Evolutionary conservation across 2,329 filamentous ascomycete genomes (phyloP), one percentile per base, ranked within the genome.

Genomic region (Ophioceras dolichostomum): DNA sequence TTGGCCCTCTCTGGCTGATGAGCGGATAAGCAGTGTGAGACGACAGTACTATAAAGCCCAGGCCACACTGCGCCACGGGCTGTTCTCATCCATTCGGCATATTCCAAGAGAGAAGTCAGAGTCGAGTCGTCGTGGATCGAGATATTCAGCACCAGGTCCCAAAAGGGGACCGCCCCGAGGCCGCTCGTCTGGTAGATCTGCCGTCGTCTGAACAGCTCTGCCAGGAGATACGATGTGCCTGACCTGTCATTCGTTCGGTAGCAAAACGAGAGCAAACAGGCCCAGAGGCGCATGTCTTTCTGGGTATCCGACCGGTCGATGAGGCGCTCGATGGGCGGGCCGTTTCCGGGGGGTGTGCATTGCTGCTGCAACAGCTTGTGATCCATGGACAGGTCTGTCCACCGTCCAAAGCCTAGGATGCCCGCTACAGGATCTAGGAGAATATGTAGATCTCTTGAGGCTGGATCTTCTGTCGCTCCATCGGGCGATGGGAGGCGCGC

Each of bases 41-140:
- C 46, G 10, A 65, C 46, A n/a, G 55, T 64, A n/a, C 52, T 49
- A 44, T 75, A 73, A 3, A 73, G 49, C 10, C 59, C 48, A 2
- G 70, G 70, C 70, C 69, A 75, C 29, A 49, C 50, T 10, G 60
- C 59, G 21, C 49, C 44, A 35, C 62, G 53, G 3, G 54, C 41
- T 3, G 53, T 47, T 21, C 52, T 49, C 39, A 74, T 60, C 51
- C 61, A 64, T 41, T 64, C 57, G 27, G 59, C 61, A 39, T 65
- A 65, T 12, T 49, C 40, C 49, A 54, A 57, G 17, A 61, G 49
- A 34, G 48, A 49, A 10, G 55, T 44, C 26, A 67, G 43, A 31
- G 61, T 47, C 13, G 44, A 44, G 5, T 49, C 42, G 36, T 58
- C 50, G 9, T 45, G 44, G 14, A 63, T 41, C 2, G 58, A 59